Evolutionary conservation across 163 green algal species (phyloP).

Genomic region (Chlamydomonas reinhardtii): DNA sequence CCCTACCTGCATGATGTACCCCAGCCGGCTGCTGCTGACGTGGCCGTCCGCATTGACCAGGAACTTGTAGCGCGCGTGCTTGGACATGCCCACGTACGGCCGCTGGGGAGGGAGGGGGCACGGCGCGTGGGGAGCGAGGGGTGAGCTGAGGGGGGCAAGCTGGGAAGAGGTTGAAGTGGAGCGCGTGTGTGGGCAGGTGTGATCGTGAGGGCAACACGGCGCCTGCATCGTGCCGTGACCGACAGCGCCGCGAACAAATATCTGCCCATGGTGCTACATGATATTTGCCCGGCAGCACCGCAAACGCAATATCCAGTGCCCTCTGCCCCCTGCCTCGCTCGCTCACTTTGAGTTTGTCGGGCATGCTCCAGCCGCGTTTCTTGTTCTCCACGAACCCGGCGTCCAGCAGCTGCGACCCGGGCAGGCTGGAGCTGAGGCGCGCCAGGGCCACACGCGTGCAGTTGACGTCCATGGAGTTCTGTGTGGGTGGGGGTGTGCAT

Average conservation of each 20-base stretch:
- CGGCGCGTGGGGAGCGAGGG: background rate
- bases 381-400: conserved; percentile 54
- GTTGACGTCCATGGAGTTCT: conserved; percentile 56
- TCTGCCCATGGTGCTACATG: too few relatives aligned
- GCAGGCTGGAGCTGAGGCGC: conserved; percentile 7
- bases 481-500: background rate
- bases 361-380: conserved; percentile 47
- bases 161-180: too few relatives aligned
- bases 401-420: conserved; percentile 36
- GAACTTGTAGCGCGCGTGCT: conserved; percentile 52
- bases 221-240: too few relatives aligned
- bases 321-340: too few relatives aligned
- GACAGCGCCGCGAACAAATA: too few relatives aligned
- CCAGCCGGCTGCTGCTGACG: conserved; percentile 24
- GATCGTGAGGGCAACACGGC: too few relatives aligned
- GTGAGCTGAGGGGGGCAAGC: background rate
- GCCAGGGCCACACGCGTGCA: conserved; percentile 57
- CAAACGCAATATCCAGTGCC: too few relatives aligned
- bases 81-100: background rate
- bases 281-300: too few relatives aligned
- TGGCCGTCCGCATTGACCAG: conserved; percentile 64
- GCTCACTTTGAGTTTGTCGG: background rate
- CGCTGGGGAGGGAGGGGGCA: background rate
- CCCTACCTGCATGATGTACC: conserved; percentile 36
- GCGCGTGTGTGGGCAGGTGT: background rate